Conservation (phyloP, 2,329 filamentous ascomycete species). For the Ophiostoma himal-ulmi region DNA sequence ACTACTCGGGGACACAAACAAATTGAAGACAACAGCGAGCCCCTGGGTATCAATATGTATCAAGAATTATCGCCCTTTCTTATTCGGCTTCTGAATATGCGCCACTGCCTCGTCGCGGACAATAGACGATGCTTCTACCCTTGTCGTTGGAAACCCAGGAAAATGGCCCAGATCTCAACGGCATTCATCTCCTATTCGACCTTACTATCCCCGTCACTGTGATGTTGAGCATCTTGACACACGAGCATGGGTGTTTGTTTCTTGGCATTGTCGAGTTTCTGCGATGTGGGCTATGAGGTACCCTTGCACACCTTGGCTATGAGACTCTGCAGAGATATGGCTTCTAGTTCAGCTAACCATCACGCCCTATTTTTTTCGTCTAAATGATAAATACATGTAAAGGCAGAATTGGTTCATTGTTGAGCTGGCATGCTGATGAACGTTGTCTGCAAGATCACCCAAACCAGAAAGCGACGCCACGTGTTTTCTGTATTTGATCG, state of each 20-base stretch:
- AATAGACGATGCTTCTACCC: neutral
- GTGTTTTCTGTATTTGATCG: too few species aligned
- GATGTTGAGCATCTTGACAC: neutral
- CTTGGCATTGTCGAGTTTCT: neutral
- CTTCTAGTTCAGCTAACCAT: neutral
- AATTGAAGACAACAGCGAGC: neutral
- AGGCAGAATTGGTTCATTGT: neutral
- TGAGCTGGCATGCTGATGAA: neutral
- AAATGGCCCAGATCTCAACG: neutral
- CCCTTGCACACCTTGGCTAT: too few species aligned
- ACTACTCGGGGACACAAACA: neutral
- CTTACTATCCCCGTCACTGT: neutral
- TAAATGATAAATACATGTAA: neutral
- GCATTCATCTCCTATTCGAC: neutral
- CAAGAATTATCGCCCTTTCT: neutral
- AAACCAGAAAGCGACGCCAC: neutral
- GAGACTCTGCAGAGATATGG: too few species aligned
- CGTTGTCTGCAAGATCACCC: neutral
- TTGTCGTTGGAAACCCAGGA: neutral
- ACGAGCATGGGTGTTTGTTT: neutral
- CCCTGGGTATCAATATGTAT: constrained; percentile 7
- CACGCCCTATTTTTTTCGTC: neutral
- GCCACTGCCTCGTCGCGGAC: neutral
- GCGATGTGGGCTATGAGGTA: neutral
- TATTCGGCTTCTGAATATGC: neutral